Evolutionary conservation across 2,329 filamentous ascomycete species (phyloP).

Genomic region (Fusarium algeriense): DNA sequence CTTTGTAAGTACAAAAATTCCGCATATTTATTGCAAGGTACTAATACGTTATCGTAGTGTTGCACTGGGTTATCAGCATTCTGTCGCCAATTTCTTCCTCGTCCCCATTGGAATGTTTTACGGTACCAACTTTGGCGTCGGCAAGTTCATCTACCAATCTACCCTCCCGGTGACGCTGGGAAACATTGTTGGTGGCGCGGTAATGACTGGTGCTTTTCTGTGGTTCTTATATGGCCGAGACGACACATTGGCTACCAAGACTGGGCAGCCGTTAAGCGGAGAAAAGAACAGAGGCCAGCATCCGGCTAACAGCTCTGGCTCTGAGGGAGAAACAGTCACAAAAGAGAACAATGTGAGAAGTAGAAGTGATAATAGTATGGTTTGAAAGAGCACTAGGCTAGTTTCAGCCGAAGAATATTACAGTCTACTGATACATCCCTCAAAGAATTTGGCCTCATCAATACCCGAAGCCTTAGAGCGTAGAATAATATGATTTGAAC

Average conservation of each 20-base stretch:
- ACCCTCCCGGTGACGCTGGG: neutral
- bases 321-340: neutral
- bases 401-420: too few relatives aligned
- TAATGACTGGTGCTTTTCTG: neutral
- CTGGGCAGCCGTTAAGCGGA: neutral
- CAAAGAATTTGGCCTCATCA: too few relatives aligned
- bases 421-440: too few relatives aligned
- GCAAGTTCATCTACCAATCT: neutral
- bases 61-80: neutral
- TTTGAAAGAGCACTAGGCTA: too few relatives aligned
- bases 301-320: neutral
- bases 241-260: neutral
- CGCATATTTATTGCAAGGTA: neutral
- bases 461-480: too few relatives aligned
- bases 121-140: neutral
- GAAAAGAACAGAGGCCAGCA: neutral
- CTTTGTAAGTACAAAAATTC: neutral
- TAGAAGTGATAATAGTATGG: neutral
- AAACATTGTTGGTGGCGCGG: neutral
- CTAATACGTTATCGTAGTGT: neutral
- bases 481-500: too few relatives aligned
- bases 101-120: neutral
- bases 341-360: neutral
- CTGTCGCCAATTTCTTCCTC: neutral
- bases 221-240: neutral